A percentile compares a stretch with the other conserved stretches of the same genome.
Conservation (phyloP, 495 filamentous ascomycete species). For the Penicillium cataractarum region DNA sequence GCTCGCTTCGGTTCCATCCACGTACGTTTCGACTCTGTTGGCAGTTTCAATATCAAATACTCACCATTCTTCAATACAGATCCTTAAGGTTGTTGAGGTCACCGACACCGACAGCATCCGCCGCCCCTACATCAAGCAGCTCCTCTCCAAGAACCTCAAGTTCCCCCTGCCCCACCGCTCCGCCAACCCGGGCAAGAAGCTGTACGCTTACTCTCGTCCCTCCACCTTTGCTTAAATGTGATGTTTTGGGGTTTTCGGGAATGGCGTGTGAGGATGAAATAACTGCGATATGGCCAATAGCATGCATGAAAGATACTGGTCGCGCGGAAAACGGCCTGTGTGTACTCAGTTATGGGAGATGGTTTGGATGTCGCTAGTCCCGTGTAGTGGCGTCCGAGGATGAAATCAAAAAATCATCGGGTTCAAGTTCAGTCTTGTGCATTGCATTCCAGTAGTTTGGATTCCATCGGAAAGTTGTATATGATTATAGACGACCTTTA, state of each 20-base stretch:
- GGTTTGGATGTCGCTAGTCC: constrained; percentile 52
- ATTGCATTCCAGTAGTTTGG: constrained; percentile 6
- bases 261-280: constrained; percentile 52
- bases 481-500: background rate
- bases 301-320: constrained; percentile 51
- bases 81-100: constrained; percentile 96
- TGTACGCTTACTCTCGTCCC: constrained; percentile 89
- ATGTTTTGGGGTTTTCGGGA: constrained; percentile 40
- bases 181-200: constrained; percentile 79
- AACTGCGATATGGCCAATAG: constrained; percentile 53
- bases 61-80: constrained; percentile 56
- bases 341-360: constrained; percentile 45
- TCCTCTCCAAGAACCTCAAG: constrained; percentile 89
- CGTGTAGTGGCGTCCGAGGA: constrained; percentile 50
- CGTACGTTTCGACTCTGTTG: constrained; percentile 60
- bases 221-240: constrained; percentile 76
- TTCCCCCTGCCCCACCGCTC: constrained; percentile 98
- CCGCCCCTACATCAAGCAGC: constrained; percentile 98
- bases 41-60: constrained; percentile 29
- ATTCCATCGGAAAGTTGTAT: too few relatives aligned
- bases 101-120: constrained; percentile 90
- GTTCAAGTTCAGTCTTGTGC: constrained; percentile 28
- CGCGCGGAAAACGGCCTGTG: constrained; percentile 44
- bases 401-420: constrained; percentile 49
- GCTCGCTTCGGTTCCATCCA: constrained; percentile 96